Evolutionary conservation across 345 rosid species (phyloP).

Genomic region (Leavenworthia alabamica): DNA sequence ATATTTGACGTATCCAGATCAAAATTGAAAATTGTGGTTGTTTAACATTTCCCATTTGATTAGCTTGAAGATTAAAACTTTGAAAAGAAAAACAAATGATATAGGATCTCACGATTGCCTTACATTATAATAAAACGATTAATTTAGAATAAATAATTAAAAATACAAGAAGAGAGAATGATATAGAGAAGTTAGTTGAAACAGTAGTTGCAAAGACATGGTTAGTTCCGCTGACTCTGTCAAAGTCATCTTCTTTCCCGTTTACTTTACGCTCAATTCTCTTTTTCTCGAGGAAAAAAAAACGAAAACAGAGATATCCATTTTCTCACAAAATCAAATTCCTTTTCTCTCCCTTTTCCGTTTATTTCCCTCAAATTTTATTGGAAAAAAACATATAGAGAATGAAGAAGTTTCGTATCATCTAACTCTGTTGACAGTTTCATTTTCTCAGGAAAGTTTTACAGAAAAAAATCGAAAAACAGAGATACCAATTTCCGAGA

Average conservation of each 20-base stretch:
- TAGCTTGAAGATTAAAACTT: no score
- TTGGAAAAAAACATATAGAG: background rate
- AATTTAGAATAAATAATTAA: background rate
- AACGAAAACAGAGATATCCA: slow-evolving; percentile 1
- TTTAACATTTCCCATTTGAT: slow-evolving; percentile 19
- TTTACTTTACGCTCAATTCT: slow-evolving; percentile 50
- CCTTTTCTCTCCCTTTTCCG: background rate
- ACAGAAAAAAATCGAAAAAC: background rate
- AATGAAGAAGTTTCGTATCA: background rate
- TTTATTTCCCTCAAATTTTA: background rate
- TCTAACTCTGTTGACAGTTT: background rate
- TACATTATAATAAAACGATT: slow-evolving; percentile 25
- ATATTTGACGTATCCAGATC: no score
- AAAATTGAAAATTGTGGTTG: background rate
- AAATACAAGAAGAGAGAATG: background rate
- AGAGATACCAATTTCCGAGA: background rate
- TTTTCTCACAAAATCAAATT: slow-evolving; percentile 13
- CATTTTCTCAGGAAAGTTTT: background rate
- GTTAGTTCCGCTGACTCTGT: slow-evolving; percentile 51
- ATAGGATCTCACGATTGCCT: slow-evolving; percentile 31
- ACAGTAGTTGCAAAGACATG: slow-evolving; percentile 35
- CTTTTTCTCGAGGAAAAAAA: slow-evolving; percentile 13
- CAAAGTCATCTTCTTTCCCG: slow-evolving; percentile 39
- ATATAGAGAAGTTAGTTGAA: slow-evolving; percentile 23
- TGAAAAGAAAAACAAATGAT: no score